A percentile compares a stretch with the other conserved stretches of the same genome.
Evolutionary conservation across 1,284 basidiomycete species (phyloP).

Genomic region (Anthracocystis panici-leucophaei): DNA sequence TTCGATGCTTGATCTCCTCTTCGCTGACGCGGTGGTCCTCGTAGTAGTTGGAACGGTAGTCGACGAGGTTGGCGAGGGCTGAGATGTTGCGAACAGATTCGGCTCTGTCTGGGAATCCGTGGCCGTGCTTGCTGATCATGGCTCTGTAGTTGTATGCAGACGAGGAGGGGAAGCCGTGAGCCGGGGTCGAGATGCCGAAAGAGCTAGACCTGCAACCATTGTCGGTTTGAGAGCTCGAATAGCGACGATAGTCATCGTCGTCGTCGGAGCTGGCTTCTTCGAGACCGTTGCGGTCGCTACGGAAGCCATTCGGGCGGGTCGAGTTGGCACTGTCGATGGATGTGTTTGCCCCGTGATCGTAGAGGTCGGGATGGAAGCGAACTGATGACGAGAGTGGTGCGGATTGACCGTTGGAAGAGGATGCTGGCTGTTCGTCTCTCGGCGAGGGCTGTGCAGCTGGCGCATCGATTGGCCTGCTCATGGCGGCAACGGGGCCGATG

Average conservation of each 20-base stretch:
- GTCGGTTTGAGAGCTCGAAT: slow-evolving; percentile 32
- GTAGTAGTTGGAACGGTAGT: slow-evolving; percentile 61
- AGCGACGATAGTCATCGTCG: slow-evolving; percentile 21
- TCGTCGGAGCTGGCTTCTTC: slow-evolving; percentile 31
- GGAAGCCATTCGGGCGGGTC: slow-evolving; percentile 3
- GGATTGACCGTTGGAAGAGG: slow-evolving; percentile 9
- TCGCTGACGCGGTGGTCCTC: slow-evolving; percentile 54
- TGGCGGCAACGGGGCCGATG: slow-evolving; percentile 1
- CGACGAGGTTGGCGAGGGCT: slow-evolving; percentile 61
- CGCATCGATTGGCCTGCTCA: slow-evolving; percentile 39
- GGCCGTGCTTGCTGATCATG: slow-evolving; percentile 49
- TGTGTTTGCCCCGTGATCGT: slow-evolving; percentile 1
- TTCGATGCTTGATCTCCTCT: slow-evolving; percentile 53
- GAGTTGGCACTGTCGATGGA: slow-evolving; percentile 18
- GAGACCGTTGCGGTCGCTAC: background rate
- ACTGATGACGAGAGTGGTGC: slow-evolving; percentile 34
- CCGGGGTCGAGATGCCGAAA: slow-evolving; percentile 27
- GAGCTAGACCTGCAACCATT: slow-evolving; percentile 32
- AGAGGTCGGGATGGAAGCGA: slow-evolving; percentile 19
- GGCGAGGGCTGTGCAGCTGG: slow-evolving; percentile 9
- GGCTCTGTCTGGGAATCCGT: slow-evolving; percentile 54
- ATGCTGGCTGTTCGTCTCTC: background rate
- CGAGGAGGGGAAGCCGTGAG: slow-evolving; percentile 38
- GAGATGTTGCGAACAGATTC: slow-evolving; percentile 62
- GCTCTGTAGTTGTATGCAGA: slow-evolving; percentile 41